A percentile compares a stretch with the other conserved stretches of the same genome.
Conservation (phyloP, 1,284 basidiomycete species). For the Microbotryum violaceum region DNA sequence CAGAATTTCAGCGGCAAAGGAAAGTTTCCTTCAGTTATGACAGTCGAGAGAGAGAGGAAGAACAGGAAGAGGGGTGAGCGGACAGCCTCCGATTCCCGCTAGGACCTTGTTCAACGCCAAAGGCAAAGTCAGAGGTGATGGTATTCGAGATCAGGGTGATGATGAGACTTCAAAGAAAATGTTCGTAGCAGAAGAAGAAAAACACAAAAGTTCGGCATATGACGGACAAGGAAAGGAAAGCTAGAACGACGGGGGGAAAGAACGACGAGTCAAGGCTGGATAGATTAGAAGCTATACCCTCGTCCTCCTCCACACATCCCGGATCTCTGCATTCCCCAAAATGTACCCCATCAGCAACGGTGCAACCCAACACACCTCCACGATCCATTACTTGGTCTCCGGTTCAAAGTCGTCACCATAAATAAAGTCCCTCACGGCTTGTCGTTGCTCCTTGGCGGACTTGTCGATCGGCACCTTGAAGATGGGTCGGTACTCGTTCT, state of each 20-base stretch:
- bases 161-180: too few relatives aligned
- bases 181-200: too few relatives aligned
- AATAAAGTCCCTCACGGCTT: constrained; percentile 57
- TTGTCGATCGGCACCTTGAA: constrained; percentile 51
- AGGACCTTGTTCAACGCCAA: too few relatives aligned
- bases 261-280: not conserved
- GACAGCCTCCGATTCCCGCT: too few relatives aligned
- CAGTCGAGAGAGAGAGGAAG: too few relatives aligned
- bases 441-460: constrained; percentile 58
- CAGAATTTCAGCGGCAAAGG: too few relatives aligned
- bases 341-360: not conserved
- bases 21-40: too few relatives aligned
- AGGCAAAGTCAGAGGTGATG: too few relatives aligned
- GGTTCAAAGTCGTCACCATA: constrained; percentile 30
- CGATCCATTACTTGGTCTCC: not conserved
- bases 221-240: too few relatives aligned
- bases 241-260: not conserved
- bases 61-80: too few relatives aligned
- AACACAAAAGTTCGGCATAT: not conserved
- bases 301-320: not conserved
- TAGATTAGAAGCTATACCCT: not conserved
- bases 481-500: constrained; percentile 66
- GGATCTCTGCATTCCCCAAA: not conserved
- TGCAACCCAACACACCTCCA: not conserved
- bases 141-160: too few relatives aligned